These are phyloP conservation scores for Eragrostis tef DNA, from an alignment of 202 grass and related monocot genomes.

Conservation along the genomic window DNA sequence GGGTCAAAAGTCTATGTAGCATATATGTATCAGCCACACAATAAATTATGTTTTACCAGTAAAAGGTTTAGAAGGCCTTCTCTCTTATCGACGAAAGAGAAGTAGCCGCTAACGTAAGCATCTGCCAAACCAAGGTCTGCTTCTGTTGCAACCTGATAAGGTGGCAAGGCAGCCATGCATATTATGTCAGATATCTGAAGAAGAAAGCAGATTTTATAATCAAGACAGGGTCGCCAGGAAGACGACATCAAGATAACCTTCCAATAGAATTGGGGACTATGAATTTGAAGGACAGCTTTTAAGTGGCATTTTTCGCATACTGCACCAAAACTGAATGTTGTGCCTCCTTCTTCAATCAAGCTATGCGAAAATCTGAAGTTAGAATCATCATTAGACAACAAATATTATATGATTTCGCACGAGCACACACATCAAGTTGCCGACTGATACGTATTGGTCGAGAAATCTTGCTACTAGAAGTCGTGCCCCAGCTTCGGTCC, in stretches of 20 bases:
- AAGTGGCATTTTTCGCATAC: conserved; percentile 47
- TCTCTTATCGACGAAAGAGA: conserved; percentile 77
- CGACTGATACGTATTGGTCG: conserved; percentile 53
- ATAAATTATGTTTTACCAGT: conserved; percentile 48
- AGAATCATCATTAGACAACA: conserved; percentile 2
- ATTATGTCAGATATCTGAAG: not conserved
- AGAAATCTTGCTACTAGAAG: conserved; percentile 75
- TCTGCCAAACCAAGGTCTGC: conserved; percentile 90
- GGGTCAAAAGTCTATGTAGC: not conserved
- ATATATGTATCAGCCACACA: not conserved
- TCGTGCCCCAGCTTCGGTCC: conserved; percentile 57
- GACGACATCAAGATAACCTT: conserved; percentile 55
- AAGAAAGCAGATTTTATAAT: not conserved
- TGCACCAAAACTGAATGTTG: conserved; percentile 76
- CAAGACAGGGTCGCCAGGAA: not conserved
- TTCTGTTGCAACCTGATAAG: conserved; percentile 74
- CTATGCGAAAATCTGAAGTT: conserved; percentile 43
- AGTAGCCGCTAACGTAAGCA: conserved; percentile 78
- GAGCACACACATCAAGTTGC: conserved; percentile 62
- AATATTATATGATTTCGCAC: not conserved
- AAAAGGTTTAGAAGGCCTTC: conserved; percentile 88
- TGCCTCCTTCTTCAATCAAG: conserved; percentile 84
- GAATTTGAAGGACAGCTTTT: conserved; percentile 72
- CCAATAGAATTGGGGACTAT: conserved; percentile 84
- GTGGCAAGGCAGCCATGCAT: not conserved